Conservation (phyloP, 2,329 filamentous ascomycete species). For the Lanzia echinophila region DNA sequence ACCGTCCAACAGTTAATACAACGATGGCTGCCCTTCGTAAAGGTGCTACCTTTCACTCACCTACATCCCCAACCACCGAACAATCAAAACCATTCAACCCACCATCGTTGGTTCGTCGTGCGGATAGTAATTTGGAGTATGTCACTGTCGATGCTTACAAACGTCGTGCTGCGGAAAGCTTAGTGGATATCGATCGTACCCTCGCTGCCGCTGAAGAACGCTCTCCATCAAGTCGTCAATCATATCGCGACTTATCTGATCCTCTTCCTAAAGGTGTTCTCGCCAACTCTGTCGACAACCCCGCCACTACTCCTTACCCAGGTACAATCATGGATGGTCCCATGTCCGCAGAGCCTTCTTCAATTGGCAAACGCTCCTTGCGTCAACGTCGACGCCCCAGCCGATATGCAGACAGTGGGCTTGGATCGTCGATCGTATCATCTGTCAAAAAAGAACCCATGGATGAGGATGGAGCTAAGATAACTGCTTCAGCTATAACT, state of each 20-base stretch:
- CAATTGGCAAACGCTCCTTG: slow-evolving; percentile 44
- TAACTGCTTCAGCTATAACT: slow-evolving; percentile 51
- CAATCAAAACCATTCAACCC: slow-evolving; percentile 22
- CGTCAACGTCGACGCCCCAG: slow-evolving; percentile 51
- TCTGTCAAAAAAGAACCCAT: slow-evolving; percentile 42
- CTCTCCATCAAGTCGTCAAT: slow-evolving; percentile 31
- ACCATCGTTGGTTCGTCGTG: slow-evolving; percentile 50
- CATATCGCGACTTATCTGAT: slow-evolving; percentile 48
- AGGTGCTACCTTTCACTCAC: slow-evolving; percentile 55
- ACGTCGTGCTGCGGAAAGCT: slow-evolving; percentile 60
- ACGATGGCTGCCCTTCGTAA: slow-evolving; percentile 55
- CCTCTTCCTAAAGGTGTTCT: slow-evolving; percentile 56
- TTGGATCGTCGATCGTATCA: slow-evolving; percentile 71
- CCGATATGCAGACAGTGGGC: slow-evolving; percentile 75
- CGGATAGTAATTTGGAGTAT: slow-evolving; percentile 65
- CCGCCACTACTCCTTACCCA: slow-evolving; percentile 28
- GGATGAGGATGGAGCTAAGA: slow-evolving; percentile 34
- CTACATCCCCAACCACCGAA: slow-evolving; percentile 30
- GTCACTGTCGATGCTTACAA: slow-evolving; percentile 58
- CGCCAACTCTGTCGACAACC: slow-evolving; percentile 46
- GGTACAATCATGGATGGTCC: slow-evolving; percentile 30
- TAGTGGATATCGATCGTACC: slow-evolving; percentile 59
- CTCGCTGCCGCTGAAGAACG: slow-evolving; percentile 42
- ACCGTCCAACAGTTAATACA: slow-evolving; percentile 44
- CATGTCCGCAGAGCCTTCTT: slow-evolving; percentile 38